Evolutionary conservation across 768 basidiomycete genomes (phyloP).

Genomic region (Clathrus columnatus): DNA sequence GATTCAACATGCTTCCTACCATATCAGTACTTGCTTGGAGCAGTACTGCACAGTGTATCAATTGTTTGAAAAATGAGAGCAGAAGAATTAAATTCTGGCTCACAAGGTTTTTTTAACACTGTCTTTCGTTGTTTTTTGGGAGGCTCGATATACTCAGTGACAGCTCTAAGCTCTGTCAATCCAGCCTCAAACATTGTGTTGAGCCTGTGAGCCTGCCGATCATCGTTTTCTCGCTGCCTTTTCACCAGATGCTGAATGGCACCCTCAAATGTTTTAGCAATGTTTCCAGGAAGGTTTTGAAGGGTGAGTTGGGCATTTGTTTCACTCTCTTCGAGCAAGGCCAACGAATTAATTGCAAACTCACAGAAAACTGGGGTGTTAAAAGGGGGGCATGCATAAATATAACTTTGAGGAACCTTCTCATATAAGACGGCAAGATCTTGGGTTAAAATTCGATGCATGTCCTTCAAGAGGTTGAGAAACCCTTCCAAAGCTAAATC

Average conservation of each 20-base stretch:
- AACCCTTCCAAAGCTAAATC: slow-evolving; percentile 25
- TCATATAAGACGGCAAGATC: slow-evolving; percentile 25
- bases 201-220: too few relatives aligned
- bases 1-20: too few relatives aligned
- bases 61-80: too few relatives aligned
- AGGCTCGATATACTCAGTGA: background rate
- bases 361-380: slow-evolving; percentile 17
- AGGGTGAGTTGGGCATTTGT: slow-evolving; percentile 13
- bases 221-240: background rate
- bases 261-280: background rate
- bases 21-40: too few relatives aligned
- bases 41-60: too few relatives aligned
- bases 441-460: slow-evolving; percentile 26
- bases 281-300: background rate
- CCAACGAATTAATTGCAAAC: slow-evolving; percentile 14
- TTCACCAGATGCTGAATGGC: background rate
- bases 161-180: background rate
- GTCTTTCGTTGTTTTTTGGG: background rate
- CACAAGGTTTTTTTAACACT: background rate
- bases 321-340: slow-evolving; percentile 15
- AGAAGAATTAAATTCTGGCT: background rate
- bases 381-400: slow-evolving; percentile 24
- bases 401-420: slow-evolving; percentile 12
- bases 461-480: slow-evolving; percentile 18
- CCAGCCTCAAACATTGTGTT: background rate